Evolutionary conservation across 2,329 filamentous ascomycete species (phyloP), one percentile per base, ranked within the genome.

Genomic region (Myotisia sp.): DNA sequence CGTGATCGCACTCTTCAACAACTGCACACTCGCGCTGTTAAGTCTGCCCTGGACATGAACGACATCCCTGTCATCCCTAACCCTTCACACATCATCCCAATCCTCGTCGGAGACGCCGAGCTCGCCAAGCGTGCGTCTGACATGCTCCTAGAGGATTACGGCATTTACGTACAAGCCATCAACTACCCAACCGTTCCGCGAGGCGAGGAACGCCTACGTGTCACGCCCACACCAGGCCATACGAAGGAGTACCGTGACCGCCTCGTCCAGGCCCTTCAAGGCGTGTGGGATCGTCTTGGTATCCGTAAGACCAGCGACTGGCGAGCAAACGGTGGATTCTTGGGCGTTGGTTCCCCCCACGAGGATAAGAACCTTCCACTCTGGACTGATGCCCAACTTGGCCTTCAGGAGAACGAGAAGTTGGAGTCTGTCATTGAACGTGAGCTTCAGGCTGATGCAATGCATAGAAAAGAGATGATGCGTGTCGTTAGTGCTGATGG

Each of bases 121-220:
- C 65, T 92, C 26, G 90, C 90, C 39, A 94, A 90, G 68, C 69
- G 78, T 47, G 90, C 90, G 5, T 92, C 83, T 16, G 90, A 98
- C 54, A 75, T 92, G 65, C 74, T 98, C 14, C 71, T 98, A 9
- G 76, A 80, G 46, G 79, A 92, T 46, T 81, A 93, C 65, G 74
- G 76, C 41, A 94, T 98, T 54, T 98, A 98, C 55, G 90, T 98
- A 17, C 90, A 98, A 63, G 85, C 84, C 36, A 95, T 98, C 70
- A 98, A 98, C 65, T 95, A 95, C 62, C 90, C 90, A 2, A 98
- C 90, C 33, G 90, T 98, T 2, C 90, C 90, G 2, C 84, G 92
- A 5, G 90, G 90, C n/a, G 86, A 98, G 65, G 90, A 98, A 61
- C 78, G 90, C 38, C 77, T 98, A 37, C 80, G 90, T 45, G 84